phyloP scores from a whole-genome alignment of 2,329 filamentous ascomycete genomes.

The Fusarium sp. region DNA sequence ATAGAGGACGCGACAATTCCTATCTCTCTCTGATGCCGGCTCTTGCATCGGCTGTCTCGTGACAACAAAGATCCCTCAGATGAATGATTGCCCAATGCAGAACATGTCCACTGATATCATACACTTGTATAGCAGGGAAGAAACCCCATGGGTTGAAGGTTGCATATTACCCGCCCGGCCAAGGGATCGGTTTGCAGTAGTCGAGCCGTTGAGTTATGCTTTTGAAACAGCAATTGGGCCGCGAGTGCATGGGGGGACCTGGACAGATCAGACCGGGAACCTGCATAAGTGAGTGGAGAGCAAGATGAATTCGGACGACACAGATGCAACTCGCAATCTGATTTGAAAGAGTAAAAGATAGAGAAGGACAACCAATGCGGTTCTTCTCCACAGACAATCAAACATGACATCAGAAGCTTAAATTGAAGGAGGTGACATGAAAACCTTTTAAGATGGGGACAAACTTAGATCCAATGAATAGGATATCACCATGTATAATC shows the following conservation, averaged over 20 bases:
- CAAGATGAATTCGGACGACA: conserved; percentile 4
- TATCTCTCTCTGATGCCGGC: background rate
- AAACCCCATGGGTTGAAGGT: conserved; percentile 7
- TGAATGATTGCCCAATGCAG: background rate
- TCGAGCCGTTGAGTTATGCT: conserved; percentile 19
- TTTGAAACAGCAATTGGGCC: conserved; percentile 37
- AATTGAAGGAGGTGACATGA: background rate
- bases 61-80: conserved; percentile 3
- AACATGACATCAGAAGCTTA: conserved; percentile 2
- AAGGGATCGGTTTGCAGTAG: conserved; percentile 16
- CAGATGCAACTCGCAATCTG: background rate
- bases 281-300: conserved; percentile 23
- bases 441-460: background rate
- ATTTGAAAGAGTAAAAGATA: background rate
- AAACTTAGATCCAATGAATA: background rate
- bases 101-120: conserved; percentile 21
- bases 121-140: conserved; percentile 13
- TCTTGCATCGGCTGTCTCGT: background rate
- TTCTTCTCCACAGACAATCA: conserved; percentile 26
- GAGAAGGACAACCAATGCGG: background rate
- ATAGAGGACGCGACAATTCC: conserved; percentile 13
- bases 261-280: conserved; percentile 35
- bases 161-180: conserved; percentile 16
- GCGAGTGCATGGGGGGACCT: conserved; percentile 18
- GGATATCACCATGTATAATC: background rate